Base-by-base conservation (phyloP, 306 rosid species). In the Rosa rugosa region DNA sequence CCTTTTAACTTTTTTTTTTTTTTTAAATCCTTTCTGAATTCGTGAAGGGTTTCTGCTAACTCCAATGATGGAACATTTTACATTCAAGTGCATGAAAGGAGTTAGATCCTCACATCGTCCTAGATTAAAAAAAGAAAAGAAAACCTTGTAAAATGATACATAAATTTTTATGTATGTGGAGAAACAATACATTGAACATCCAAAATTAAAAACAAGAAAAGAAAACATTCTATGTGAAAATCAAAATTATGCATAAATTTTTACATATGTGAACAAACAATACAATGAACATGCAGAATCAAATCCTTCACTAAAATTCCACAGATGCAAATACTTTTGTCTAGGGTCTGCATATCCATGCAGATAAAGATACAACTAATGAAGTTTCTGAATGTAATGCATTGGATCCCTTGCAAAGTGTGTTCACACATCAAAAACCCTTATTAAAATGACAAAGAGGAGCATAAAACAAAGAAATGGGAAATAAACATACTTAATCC, bases 351-450 rank as follows among this genome's bases (percentile, higher is more conserved):
- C 69, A 64, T 13, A 27, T 64, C 11, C 18, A 27, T 63, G 20
- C 18, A 62, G 68, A 27, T 9, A 34, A 63, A 63, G 8, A 27
- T 13, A 22, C 62, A n/a, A 8, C 27, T 54, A 18, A 63, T 16
- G 25, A 16, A 31, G 20, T 53, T 22, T 25, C 16, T 36, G 46
- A 80, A 50, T 64, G 68, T 50, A 16, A 44, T 73, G 79, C 86
- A 77, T 80, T 73, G 88, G 86, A 82, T 80, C 75, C 86, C 72
- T 72, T 41, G 36, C 25, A 77, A 57, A 31, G 69, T 31, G 36
- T 17, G 62, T 65, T 76, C 31, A 36, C 73, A 16, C 41, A 18
- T 44, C 50, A 0, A 27, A 62, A 17, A 57, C 20, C 13, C 13
- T 34, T 49, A 31, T 11, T 6, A 34, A 63, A 47, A 22, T 11